Evolutionary conservation across 2,329 filamentous ascomycete genomes (phyloP).

Genomic region (Exserohilum turcica): DNA sequence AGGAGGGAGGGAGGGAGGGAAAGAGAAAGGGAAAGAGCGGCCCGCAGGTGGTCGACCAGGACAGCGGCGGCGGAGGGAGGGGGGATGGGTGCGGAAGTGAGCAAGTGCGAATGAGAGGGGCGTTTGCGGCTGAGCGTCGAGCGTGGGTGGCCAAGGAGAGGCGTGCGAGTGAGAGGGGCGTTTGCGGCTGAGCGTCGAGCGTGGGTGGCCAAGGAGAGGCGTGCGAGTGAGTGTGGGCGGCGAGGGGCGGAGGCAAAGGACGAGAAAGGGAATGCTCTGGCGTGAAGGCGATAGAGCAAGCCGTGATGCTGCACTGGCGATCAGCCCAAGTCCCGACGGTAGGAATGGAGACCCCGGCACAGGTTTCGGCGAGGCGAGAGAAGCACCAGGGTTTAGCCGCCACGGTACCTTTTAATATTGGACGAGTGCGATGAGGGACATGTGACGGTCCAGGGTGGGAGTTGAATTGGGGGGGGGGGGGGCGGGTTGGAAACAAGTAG

Average conservation of each 20-base stretch:
- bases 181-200: conserved; percentile 14
- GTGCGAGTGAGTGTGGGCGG: conserved; percentile 18
- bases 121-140: conserved; percentile 12
- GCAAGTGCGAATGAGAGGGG: conserved; percentile 10
- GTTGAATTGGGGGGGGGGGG: conserved; percentile 15
- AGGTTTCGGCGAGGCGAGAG: conserved; percentile 29
- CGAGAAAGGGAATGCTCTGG: not conserved
- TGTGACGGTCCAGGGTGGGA: conserved; percentile 23
- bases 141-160: conserved; percentile 21
- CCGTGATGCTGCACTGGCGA: conserved; percentile 38
- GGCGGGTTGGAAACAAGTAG: conserved; percentile 6
- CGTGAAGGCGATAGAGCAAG: conserved; percentile 21
- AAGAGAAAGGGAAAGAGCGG: conserved; percentile 9
- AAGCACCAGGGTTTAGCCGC: conserved; percentile 30
- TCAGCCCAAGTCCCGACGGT: conserved; percentile 35
- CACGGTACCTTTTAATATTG: conserved; percentile 37
- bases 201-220: conserved; percentile 20
- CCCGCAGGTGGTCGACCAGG: conserved; percentile 19
- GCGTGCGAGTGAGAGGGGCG: conserved; percentile 5
- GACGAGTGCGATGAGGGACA: conserved; percentile 19
- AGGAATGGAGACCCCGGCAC: conserved; percentile 22
- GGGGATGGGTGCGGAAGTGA: conserved; percentile 20
- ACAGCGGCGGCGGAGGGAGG: conserved; percentile 10
- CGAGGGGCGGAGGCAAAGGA: not conserved
- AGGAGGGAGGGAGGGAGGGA: conserved; percentile 9